Conservation (phyloP, 352 stramenopile genomes). For the Pythium folliculosum region DNA sequence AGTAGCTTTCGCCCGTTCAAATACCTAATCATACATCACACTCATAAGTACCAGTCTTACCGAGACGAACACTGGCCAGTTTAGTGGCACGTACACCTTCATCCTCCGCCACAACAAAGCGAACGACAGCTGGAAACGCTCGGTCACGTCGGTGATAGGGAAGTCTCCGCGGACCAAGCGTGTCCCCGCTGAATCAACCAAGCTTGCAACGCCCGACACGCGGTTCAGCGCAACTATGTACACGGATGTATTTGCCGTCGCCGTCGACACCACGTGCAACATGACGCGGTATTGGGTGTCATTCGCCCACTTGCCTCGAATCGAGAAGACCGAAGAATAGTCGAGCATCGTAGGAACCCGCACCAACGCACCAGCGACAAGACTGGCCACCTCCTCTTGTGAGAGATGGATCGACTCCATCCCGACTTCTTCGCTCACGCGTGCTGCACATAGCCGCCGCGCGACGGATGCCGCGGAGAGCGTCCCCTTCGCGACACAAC, state of each 20-base stretch:
- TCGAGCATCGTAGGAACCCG: conserved; percentile 6
- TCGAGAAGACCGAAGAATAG: conserved; percentile 9
- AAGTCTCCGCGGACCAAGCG: conserved; percentile 2
- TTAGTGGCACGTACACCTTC: conserved; percentile 11
- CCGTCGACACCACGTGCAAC: not conserved
- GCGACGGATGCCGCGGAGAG: not conserved
- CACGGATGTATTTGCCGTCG: not conserved
- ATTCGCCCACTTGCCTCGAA: conserved; percentile 24
- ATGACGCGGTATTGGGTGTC: not conserved
- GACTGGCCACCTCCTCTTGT: conserved; percentile 5
- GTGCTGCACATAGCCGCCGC: conserved; percentile 15
- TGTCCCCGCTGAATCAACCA: not conserved
- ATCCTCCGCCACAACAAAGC: conserved; percentile 9
- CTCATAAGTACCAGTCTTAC: not conserved
- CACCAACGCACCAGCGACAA: conserved; percentile 6
- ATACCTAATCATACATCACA: conserved; percentile 6
- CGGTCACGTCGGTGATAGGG: not conserved
- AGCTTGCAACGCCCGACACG: conserved; percentile 5
- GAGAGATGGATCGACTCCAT: conserved; percentile 10
- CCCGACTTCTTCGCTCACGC: conserved; percentile 3
- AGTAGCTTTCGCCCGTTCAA: conserved; percentile 14
- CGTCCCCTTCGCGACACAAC: conserved; percentile 19
- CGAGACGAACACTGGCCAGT: not conserved
- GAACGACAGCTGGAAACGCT: conserved; percentile 14
- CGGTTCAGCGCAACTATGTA: conserved; percentile 17